Conservation (phyloP, 73 alveolate species). For the Paramecium caudatum region DNA sequence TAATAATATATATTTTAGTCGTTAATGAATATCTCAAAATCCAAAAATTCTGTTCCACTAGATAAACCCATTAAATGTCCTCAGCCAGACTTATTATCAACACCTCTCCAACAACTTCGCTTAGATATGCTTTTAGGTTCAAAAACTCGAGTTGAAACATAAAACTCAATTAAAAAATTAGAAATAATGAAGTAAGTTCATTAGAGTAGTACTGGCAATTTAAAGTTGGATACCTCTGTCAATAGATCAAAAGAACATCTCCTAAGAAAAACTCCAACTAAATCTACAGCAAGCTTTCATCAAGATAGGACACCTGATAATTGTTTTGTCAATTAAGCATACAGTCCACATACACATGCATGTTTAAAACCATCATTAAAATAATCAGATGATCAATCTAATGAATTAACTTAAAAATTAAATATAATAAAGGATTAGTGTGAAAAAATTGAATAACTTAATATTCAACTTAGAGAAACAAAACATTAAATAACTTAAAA, state of each 20-base stretch:
- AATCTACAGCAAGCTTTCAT: slow-evolving; percentile 40
- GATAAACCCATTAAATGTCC: slow-evolving; percentile 5
- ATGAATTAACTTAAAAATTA: background rate
- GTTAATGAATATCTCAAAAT: slow-evolving; percentile 63
- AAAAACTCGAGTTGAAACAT: slow-evolving; percentile 1
- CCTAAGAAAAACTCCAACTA: slow-evolving; percentile 30
- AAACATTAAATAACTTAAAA: background rate
- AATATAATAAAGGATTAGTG: background rate
- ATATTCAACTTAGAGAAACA: background rate
- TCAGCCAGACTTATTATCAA: slow-evolving; percentile 30
- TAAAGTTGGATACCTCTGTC: slow-evolving; percentile 1
- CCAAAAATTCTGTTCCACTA: slow-evolving; percentile 45
- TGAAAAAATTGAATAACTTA: slow-evolving; percentile 10
- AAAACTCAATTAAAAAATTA: slow-evolving; percentile 16
- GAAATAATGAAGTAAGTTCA: slow-evolving; percentile 4
- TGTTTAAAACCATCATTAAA: slow-evolving; percentile 21
- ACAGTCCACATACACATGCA: slow-evolving; percentile 44
- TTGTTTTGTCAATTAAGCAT: background rate
- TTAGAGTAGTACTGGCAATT: slow-evolving; percentile 9
- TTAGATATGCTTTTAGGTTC: background rate
- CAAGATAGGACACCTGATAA: slow-evolving; percentile 52
- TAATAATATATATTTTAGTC: slow-evolving; percentile 35
- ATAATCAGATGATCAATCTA: slow-evolving; percentile 12
- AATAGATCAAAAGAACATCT: slow-evolving; percentile 23
- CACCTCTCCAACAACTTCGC: background rate